Evolutionary conservation across 805 yeast genomes (phyloP).

Genomic region (Scheffersomyces amazonensis): DNA sequence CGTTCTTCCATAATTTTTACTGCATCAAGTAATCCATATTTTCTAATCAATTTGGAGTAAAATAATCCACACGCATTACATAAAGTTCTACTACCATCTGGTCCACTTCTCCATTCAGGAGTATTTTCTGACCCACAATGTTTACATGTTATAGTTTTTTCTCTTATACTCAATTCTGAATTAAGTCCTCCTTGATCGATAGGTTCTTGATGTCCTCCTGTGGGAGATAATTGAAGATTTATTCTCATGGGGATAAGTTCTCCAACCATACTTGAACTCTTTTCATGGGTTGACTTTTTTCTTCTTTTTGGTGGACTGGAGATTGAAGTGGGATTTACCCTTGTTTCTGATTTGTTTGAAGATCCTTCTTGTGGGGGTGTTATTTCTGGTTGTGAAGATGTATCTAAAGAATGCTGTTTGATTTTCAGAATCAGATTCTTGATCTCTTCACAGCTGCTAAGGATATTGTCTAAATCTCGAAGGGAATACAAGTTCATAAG

Average conservation of each 20-base stretch:
- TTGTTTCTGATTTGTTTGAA: neutral
- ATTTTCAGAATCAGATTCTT: neutral
- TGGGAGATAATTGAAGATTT: neutral
- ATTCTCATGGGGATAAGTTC: conserved; percentile 8
- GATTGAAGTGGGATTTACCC: neutral
- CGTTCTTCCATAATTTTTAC: conserved; percentile 27
- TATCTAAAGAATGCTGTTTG: neutral
- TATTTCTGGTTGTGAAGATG: no score
- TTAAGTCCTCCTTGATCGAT: conserved; percentile 12
- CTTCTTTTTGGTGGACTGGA: neutral
- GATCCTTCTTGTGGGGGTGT: neutral
- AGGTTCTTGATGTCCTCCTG: conserved; percentile 1
- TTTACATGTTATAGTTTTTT: conserved; percentile 13
- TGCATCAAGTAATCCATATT: conserved; percentile 43
- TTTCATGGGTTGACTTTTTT: neutral
- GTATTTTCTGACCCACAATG: conserved; percentile 77
- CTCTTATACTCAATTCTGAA: conserved; percentile 13
- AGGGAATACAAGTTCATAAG: neutral
- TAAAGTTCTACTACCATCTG: conserved; percentile 73
- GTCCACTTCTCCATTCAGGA: conserved; percentile 95
- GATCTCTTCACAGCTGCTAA: neutral
- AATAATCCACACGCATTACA: conserved; percentile 93
- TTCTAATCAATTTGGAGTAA: conserved; percentile 57
- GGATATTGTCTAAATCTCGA: neutral
- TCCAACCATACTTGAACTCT: conserved; percentile 5